These are phyloP conservation scores for Moesziomyces parantarcticus DNA, from an alignment of 1,284 basidiomycete genomes.

Conservation along the genomic window DNA sequence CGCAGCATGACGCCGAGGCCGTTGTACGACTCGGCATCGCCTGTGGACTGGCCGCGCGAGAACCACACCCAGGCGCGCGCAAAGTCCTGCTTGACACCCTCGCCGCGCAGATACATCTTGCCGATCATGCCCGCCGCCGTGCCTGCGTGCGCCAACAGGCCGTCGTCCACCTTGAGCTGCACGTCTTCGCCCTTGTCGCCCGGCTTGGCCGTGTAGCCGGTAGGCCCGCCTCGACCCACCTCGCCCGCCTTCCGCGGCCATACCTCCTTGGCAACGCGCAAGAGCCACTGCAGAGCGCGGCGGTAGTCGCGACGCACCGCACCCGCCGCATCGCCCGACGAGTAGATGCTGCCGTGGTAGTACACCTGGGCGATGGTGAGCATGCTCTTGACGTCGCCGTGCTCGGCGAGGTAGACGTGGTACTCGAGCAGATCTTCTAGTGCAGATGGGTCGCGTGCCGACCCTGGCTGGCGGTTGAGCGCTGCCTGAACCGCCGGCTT, in stretches of 20 bases:
- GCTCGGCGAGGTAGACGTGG: constrained; percentile 59
- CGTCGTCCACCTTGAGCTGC: constrained; percentile 48
- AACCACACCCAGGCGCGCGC: constrained; percentile 91
- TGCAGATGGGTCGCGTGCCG: constrained; percentile 39
- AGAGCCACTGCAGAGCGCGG: constrained; percentile 47
- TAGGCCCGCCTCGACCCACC: constrained; percentile 50
- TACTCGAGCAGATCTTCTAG: constrained; percentile 83
- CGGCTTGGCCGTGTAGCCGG: constrained; percentile 30
- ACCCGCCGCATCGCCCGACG: constrained; percentile 57
- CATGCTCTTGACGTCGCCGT: constrained; percentile 46
- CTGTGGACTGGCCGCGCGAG: constrained; percentile 77
- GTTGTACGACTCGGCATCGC: constrained; percentile 87
- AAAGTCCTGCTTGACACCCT: constrained; percentile 84
- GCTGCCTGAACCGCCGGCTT: constrained; percentile 83
- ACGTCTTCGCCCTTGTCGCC: constrained; percentile 54
- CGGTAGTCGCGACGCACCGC: constrained; percentile 55
- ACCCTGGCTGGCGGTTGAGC: constrained; percentile 52
- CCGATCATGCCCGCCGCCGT: constrained; percentile 73
- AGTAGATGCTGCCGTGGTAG: constrained; percentile 64
- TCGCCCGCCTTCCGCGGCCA: constrained; percentile 60
- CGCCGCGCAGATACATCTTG: constrained; percentile 91
- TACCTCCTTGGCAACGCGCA: constrained; percentile 47
- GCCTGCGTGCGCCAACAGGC: constrained; percentile 31
- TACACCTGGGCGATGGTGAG: constrained; percentile 57
- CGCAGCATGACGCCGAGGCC: constrained; percentile 90